A percentile compares a stretch with the other conserved stretches of the same genome.
phyloP scores from a whole-genome alignment of 257 asterid genomes.

The Nicotiana obtusifolia region DNA sequence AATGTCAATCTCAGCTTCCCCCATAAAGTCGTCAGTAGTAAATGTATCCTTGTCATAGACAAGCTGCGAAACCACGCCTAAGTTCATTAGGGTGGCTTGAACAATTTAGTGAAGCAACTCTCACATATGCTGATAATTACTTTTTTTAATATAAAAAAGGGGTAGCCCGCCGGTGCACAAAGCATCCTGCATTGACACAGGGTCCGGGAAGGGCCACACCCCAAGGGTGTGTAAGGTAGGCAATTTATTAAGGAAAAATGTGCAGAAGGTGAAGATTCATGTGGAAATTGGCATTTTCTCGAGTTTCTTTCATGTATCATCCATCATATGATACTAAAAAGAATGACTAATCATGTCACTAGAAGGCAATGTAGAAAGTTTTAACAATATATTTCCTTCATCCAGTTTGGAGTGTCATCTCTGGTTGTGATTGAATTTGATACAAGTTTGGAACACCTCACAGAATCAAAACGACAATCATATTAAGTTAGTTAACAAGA shows the following conservation, averaged over 20 bases:
- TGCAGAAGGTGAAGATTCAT: background rate
- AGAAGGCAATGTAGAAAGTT: background rate
- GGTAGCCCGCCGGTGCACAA: too few relatives aligned
- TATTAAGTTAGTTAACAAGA: background rate
- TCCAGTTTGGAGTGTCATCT: background rate
- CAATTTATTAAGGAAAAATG: background rate
- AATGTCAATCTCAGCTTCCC: conserved; percentile 82
- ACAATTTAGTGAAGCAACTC: background rate
- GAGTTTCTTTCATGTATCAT: background rate
- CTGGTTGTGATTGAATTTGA: background rate
- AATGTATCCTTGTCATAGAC: conserved; percentile 91
- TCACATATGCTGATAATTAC: background rate
- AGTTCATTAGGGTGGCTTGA: background rate
- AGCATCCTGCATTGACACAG: too few relatives aligned
- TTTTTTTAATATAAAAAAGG: too few relatives aligned
- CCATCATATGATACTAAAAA: background rate
- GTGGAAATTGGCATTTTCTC: background rate
- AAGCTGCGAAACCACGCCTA: conserved; percentile 35
- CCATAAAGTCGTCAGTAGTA: conserved; percentile 90
- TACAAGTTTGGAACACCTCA: background rate
- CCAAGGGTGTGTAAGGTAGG: too few relatives aligned
- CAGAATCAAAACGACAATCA: background rate
- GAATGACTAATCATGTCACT: background rate
- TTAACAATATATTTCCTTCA: background rate
- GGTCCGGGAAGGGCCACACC: too few relatives aligned